Conservation (phyloP, 2,329 filamentous ascomycete species). For the Botrytis squamosa region DNA sequence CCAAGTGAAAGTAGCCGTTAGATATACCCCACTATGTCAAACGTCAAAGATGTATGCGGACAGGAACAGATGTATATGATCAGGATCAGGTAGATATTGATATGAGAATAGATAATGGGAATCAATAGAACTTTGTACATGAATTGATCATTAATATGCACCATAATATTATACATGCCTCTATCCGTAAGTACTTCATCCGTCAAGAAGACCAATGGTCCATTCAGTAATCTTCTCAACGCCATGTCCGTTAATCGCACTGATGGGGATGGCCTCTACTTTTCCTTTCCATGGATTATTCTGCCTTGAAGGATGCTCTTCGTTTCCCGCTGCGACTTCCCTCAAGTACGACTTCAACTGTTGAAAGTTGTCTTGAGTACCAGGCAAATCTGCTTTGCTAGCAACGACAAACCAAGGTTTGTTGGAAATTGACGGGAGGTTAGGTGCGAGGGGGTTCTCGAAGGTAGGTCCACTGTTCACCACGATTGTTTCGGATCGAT, state of each 20-base stretch:
- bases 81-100: not conserved
- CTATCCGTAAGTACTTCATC: conserved; percentile 11
- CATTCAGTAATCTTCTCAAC: conserved; percentile 72
- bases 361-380: conserved; percentile 75
- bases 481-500: conserved; percentile 37
- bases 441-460: conserved; percentile 33
- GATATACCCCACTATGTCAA: conserved; percentile 13
- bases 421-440: conserved; percentile 59
- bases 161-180: conserved; percentile 17
- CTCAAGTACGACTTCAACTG: conserved; percentile 69
- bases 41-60: conserved; percentile 18
- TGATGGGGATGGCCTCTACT: conserved; percentile 76
- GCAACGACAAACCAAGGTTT: conserved; percentile 98
- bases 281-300: conserved; percentile 57
- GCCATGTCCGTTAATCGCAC: conserved; percentile 84
- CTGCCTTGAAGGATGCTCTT: conserved; percentile 70
- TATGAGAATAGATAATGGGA: not conserved
- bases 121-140: conserved; percentile 7
- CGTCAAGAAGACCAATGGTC: conserved; percentile 62
- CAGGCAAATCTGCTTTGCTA: conserved; percentile 83
- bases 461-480: conserved; percentile 30
- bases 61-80: conserved; percentile 13
- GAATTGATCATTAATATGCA: conserved; percentile 15
- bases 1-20: conserved; percentile 12
- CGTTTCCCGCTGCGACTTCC: conserved; percentile 58